A percentile compares a stretch with the other conserved stretches of the same genome.
phyloP scores from a whole-genome alignment of 1,284 basidiomycete genomes.

The Ceratobasidium sp. region DNA sequence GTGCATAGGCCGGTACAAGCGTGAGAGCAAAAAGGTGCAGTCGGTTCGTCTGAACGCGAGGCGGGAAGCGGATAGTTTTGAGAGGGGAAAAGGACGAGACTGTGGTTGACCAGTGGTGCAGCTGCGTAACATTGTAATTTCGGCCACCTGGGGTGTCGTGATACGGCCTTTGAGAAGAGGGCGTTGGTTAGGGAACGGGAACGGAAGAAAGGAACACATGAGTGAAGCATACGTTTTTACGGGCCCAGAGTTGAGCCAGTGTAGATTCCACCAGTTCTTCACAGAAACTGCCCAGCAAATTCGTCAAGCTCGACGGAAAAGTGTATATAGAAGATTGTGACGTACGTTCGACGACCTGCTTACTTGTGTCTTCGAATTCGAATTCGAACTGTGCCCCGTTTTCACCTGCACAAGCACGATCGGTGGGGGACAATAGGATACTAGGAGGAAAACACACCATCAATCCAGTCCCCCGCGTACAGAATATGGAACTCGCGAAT shows the following conservation, averaged over 20 bases:
- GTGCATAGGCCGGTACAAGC: slow-evolving; percentile 46
- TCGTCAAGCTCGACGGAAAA: not conserved
- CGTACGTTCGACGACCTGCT: slow-evolving; percentile 42
- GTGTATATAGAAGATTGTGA: not conserved
- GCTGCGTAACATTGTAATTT: slow-evolving; percentile 48
- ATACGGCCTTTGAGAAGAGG: not conserved
- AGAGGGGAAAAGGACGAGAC: slow-evolving; percentile 48
- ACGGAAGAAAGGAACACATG: not conserved
- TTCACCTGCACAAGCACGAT: slow-evolving; percentile 34
- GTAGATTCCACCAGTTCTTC: slow-evolving; percentile 46
- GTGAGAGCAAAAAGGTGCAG: slow-evolving; percentile 53
- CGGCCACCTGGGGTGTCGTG: slow-evolving; percentile 9
- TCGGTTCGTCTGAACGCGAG: slow-evolving; percentile 45
- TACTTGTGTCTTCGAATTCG: slow-evolving; percentile 43
- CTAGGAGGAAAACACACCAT: slow-evolving; percentile 38
- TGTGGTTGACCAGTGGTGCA: slow-evolving; percentile 60
- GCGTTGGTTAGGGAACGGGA: not conserved
- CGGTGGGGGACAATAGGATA: not conserved
- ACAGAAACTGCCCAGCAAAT: not conserved
- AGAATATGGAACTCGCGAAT: slow-evolving; percentile 47
- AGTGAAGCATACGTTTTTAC: slow-evolving; percentile 39
- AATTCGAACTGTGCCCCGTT: slow-evolving; percentile 44
- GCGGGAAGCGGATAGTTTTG: slow-evolving; percentile 47
- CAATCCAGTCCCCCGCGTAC: slow-evolving; percentile 48
- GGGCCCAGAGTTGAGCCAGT: slow-evolving; percentile 45